These are phyloP conservation scores for Xylaria sp. DNA, from an alignment of 2,329 filamentous ascomycete genomes.

Conservation along the genomic window DNA sequence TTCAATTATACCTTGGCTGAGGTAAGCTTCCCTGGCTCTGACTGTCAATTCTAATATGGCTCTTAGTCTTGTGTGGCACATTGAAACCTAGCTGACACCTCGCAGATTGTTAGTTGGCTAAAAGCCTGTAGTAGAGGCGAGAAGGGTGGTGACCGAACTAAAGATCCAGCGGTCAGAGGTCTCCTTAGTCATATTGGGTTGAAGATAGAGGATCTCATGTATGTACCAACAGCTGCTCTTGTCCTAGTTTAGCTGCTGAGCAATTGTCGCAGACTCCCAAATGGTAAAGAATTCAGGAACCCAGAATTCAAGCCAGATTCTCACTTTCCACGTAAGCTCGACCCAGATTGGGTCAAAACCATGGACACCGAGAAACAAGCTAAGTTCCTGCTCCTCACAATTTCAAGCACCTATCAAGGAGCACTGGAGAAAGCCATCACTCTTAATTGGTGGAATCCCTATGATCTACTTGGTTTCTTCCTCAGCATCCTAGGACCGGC, in stretches of 20 bases:
- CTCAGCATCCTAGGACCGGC: slow-evolving; percentile 31
- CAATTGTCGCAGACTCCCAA: background rate
- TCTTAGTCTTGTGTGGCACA: background rate
- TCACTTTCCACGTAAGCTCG: background rate
- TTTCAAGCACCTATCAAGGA: background rate
- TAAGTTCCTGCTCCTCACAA: background rate
- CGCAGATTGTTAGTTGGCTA: background rate
- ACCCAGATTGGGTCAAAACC: background rate
- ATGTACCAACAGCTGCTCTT: background rate
- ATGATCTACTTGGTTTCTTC: slow-evolving; percentile 30
- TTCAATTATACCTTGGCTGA: background rate
- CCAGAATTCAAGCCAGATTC: background rate
- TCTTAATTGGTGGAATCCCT: slow-evolving; percentile 14
- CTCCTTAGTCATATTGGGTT: background rate
- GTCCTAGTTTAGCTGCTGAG: background rate
- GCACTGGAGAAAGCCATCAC: background rate
- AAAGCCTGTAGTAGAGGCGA: background rate
- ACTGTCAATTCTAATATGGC: background rate
- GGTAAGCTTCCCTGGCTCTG: background rate
- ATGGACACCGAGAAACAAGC: background rate
- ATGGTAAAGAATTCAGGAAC: background rate
- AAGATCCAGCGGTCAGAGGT: background rate
- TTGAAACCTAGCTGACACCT: background rate
- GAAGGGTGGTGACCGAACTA: slow-evolving; percentile 7
- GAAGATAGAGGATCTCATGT: background rate